Evolutionary conservation across 2,329 filamentous ascomycete species (phyloP).

Genomic region (Venturiaceae sp.): DNA sequence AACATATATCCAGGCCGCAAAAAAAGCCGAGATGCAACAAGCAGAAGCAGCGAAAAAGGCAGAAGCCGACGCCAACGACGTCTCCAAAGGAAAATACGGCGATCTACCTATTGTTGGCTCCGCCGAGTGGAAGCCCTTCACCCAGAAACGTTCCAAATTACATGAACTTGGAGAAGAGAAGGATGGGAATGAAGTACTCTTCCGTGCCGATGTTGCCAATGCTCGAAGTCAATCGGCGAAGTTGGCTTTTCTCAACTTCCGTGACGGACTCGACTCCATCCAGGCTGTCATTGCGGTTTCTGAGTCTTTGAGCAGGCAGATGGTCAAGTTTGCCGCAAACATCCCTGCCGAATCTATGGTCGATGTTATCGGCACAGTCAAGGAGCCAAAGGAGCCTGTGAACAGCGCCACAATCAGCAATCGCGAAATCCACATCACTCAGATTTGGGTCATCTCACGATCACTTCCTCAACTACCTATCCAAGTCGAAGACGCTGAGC

Average conservation of each 20-base stretch:
- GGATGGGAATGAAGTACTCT: conserved; percentile 44
- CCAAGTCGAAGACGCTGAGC: conserved; percentile 43
- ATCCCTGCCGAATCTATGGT: conserved; percentile 76
- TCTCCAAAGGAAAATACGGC: conserved; percentile 73
- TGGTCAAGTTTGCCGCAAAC: conserved; percentile 83
- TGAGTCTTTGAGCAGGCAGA: conserved; percentile 61
- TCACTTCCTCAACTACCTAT: conserved; percentile 52
- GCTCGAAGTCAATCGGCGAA: conserved; percentile 81
- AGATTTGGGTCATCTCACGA: conserved; percentile 67
- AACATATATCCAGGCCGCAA: conserved; percentile 22
- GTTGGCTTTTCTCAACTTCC: conserved; percentile 81
- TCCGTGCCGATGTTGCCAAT: conserved; percentile 80
- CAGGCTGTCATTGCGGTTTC: conserved; percentile 68
- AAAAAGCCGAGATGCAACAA: conserved; percentile 28
- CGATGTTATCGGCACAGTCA: conserved; percentile 67
- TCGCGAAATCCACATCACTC: conserved; percentile 80
- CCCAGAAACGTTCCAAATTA: conserved; percentile 48
- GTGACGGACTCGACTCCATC: conserved; percentile 65
- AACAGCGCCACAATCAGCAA: conserved; percentile 75
- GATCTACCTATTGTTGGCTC: conserved; percentile 50
- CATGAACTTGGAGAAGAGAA: conserved; percentile 52
- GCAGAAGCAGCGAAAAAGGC: conserved; percentile 54
- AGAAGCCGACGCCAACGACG: conserved; percentile 54
- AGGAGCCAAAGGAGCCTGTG: conserved; percentile 77
- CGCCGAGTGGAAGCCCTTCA: conserved; percentile 39